phyloP scores from a whole-genome alignment of 208 protist genomes.

The Leishmania amazonensis region DNA sequence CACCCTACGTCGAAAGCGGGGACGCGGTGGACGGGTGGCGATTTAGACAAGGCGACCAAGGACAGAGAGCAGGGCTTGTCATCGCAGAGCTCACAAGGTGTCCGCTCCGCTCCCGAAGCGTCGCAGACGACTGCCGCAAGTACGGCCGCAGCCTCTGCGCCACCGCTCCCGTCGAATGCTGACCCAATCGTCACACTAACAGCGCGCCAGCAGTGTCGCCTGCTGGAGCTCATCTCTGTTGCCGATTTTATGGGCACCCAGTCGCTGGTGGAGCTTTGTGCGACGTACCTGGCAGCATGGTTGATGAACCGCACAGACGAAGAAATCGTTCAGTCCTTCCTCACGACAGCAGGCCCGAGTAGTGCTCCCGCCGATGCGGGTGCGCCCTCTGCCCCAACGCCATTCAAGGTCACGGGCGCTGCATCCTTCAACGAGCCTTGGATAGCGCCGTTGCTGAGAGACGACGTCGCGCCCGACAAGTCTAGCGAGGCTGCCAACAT shows the following conservation, averaged over 20 bases:
- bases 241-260: constrained; percentile 63
- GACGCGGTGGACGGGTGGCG: background rate
- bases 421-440: constrained; percentile 20
- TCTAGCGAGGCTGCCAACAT: background rate
- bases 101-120: background rate
- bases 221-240: constrained; percentile 64
- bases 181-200: background rate
- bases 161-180: background rate
- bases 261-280: constrained; percentile 42
- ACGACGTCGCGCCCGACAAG: background rate
- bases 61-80: background rate
- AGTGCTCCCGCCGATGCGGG: background rate
- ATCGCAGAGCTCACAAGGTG: constrained; percentile 5
- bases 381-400: background rate
- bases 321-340: constrained; percentile 55
- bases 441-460: background rate
- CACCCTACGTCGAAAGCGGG: background rate
- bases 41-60: background rate
- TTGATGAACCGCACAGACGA: constrained; percentile 59
- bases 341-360: background rate
- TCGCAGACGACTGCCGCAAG: background rate
- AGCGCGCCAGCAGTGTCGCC: constrained; percentile 30
- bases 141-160: background rate
- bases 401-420: background rate
- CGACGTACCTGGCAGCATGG: constrained; percentile 56